phyloP scores from a whole-genome alignment of 2,329 filamentous ascomycete genomes.

The Rhynchosporium agropyri region DNA sequence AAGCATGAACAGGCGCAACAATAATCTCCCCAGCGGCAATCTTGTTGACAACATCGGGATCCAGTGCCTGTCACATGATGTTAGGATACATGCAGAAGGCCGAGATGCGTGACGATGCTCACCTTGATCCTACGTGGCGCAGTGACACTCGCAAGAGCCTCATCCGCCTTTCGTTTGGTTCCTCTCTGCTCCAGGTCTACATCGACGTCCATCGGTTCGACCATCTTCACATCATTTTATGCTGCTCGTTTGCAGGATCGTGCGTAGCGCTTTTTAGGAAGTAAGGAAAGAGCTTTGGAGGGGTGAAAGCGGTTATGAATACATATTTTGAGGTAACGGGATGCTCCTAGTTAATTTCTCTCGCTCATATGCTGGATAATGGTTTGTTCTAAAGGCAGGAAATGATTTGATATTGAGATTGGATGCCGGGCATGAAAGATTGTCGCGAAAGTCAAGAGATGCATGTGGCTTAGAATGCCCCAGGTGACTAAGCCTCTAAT shows the following conservation, averaged over 20 bases:
- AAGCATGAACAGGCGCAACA: conserved; percentile 89
- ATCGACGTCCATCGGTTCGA: conserved; percentile 47
- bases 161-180: conserved; percentile 54
- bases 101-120: conserved; percentile 23
- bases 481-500: background rate
- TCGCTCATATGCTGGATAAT: background rate
- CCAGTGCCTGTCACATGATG: conserved; percentile 67
- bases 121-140: conserved; percentile 54
- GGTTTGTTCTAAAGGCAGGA: background rate
- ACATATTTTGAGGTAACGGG: background rate
- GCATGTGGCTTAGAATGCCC: background rate
- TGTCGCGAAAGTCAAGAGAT: background rate
- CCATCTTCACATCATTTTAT: conserved; percentile 27
- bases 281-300: background rate
- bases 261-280: background rate
- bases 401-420: background rate
- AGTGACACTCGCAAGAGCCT: conserved; percentile 43
- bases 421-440: conserved; percentile 1
- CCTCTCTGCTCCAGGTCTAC: conserved; percentile 43
- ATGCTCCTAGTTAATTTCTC: background rate
- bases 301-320: background rate
- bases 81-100: conserved; percentile 1
- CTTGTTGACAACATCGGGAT: conserved; percentile 95
- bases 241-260: background rate
- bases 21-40: conserved; percentile 99